A percentile compares a stretch with the other conserved stretches of the same genome.
Evolutionary conservation across 106 monocot genomes (phyloP).

Genomic region (Hemerocallis citrina): DNA sequence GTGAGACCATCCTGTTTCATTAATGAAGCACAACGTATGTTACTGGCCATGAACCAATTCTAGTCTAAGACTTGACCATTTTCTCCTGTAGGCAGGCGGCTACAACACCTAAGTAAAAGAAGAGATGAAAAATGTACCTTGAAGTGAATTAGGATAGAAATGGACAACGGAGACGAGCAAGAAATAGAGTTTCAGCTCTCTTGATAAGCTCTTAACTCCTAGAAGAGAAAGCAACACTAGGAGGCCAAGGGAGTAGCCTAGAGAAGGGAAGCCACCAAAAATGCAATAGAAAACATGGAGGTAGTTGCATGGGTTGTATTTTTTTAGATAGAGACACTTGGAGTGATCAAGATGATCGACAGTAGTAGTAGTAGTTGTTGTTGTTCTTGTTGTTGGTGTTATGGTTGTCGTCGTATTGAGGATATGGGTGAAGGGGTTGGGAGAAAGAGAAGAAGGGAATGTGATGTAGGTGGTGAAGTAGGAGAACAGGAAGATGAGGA

Average conservation of each 20-base stretch:
- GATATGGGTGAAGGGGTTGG: neutral
- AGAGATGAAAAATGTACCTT: too few relatives aligned
- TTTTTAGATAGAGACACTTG: constrained; percentile 30
- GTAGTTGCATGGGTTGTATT: constrained; percentile 17
- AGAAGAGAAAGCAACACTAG: constrained; percentile 35
- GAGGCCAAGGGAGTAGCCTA: constrained; percentile 35
- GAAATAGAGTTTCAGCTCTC: constrained; percentile 15
- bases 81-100: too few relatives aligned
- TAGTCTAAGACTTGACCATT: too few relatives aligned
- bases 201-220: constrained; percentile 25
- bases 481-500: constrained; percentile 16
- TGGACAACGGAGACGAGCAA: constrained; percentile 2
- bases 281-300: constrained; percentile 39
- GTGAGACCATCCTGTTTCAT: too few relatives aligned
- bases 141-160: neutral
- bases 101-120: too few relatives aligned
- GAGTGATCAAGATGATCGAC: too few relatives aligned
- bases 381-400: too few relatives aligned
- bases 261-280: constrained; percentile 12
- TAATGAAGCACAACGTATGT: too few relatives aligned
- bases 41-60: too few relatives aligned
- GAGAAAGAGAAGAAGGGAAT: constrained; percentile 8
- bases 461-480: constrained; percentile 15
- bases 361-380: too few relatives aligned
- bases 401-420: too few relatives aligned